Evolutionary conservation across 192 early-diverging fungal species (phyloP).

Genomic region (Phycomyces nitens): DNA sequence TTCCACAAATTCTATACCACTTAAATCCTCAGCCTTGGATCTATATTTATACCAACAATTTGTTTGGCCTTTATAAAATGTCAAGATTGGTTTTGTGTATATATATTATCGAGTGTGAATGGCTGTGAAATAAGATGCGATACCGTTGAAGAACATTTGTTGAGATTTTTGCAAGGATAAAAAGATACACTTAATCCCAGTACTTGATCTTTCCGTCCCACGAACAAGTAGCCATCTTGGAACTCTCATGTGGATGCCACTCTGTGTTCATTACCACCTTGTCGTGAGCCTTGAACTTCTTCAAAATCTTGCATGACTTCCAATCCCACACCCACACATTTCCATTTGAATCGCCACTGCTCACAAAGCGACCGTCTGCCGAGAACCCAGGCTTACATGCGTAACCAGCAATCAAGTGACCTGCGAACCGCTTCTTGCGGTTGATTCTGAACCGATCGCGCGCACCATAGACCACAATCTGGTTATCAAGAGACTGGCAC

Average conservation of each 20-base stretch:
- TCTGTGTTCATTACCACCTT: constrained; percentile 83
- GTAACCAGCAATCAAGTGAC: constrained; percentile 95
- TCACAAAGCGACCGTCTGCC: constrained; percentile 84
- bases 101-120: too few species aligned
- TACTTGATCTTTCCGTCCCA: constrained; percentile 97
- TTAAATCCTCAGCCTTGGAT: too few species aligned
- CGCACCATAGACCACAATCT: constrained; percentile 86
- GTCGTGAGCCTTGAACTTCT: constrained; percentile 90
- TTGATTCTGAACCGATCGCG: constrained; percentile 83
- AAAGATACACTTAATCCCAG: constrained; percentile 52
- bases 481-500: constrained; percentile 94
- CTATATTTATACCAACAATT: too few species aligned
- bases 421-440: constrained; percentile 86
- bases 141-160: too few species aligned
- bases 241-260: constrained; percentile 97
- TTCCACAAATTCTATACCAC: too few species aligned
- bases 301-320: constrained; percentile 83
- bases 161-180: too few species aligned
- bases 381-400: constrained; percentile 93
- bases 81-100: too few species aligned
- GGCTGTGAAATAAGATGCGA: too few species aligned
- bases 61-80: too few species aligned
- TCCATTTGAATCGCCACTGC: constrained; percentile 90
- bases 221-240: constrained; percentile 86
- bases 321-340: constrained; percentile 96